Base-by-base conservation (phyloP, 805 yeast species). In the Pichia californica region DNA sequence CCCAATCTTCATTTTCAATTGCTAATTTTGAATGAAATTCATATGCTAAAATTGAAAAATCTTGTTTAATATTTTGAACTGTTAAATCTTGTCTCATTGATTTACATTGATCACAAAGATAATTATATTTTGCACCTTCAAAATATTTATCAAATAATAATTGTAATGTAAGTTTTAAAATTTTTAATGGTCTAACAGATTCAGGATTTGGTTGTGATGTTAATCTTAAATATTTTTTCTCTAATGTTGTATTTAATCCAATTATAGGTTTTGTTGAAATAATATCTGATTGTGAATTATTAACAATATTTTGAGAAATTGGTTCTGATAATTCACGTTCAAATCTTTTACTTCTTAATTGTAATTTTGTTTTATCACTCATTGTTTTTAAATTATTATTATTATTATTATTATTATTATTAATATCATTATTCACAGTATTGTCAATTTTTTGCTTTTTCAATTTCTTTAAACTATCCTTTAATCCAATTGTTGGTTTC, bases 151-250 rank as follows among this genome's bases (percentile, higher is more conserved):
- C 56, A 48, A 76, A 61, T 7, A 91, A 70, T 37, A 70, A 59
- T 19, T 67, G 67, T 34, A 82, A 64, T 3, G 95, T 73, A 52
- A 74, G 70, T 47, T 73, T 70, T 44, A 91, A 63, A 1, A 88
- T 68, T 1, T 56, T 59, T 35, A 76, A 66, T 0, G 98, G 97
- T 37, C 99, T 71, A 2, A 91, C 96, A 23, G 71, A 65, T 2
- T 76, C 74, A 0, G 97, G 96, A 49, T 86, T 85, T 0, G 98
- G 96, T 40, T 82, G 96, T 2, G 96, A 85, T 0, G 99, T 93
- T 47, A 93, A 66, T 47, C 98, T 72, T 20, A 88, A 65, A 58
- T 88, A 91, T 35, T 76, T 68, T 61, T 91, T 93, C 52, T 88
- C 96, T 20, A 91, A 59, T 2, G 58, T 68, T 41, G 71, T 70